Evolutionary conservation across 352 stramenopile species (phyloP), one percentile per base, ranked within the genome.

Genomic region (Globisporangium rhizosaccharum): DNA sequence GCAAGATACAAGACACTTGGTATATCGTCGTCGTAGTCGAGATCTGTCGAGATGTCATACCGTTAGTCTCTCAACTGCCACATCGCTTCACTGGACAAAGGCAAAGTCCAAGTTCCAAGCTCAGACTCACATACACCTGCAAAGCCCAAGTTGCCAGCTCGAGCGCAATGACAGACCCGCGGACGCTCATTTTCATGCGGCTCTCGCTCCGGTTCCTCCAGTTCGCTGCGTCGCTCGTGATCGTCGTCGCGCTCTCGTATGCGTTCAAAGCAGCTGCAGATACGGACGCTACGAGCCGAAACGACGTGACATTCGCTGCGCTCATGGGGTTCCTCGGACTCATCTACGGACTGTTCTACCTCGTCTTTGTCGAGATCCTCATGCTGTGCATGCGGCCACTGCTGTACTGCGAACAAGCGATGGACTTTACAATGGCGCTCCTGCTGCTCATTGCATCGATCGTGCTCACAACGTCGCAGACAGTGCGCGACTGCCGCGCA

Each of bases 131-230:
- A 18, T 23, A 23, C 26, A 5, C 25, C 48, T 18, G 25, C 48
- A n/a, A 41, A 14, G n/a, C 48, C 15, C 48, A 41, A 15, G 17
- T 15, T 41, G 2, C 26, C 28, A 33, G 26, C 23, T 15, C 0
- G 20, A 18, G 53, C 26, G 47, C 18, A 37, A 62, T 56, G 45
- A 33, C 47, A 18, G 18, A 55, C 44, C 23, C 57, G 23, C 46
- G 46, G 14, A 68, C 61, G 18, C 57, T 65, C 41, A 57, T 80
- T 6, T 73, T 59, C 39, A 44, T 33, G 50, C 36, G 58, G 25
- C 50, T 59, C n/a, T 17, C 30, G 58, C 58, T 63, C 17, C 58
- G 58, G 39, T 63, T 63, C 51, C 51, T 63, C 26, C 58, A 63
- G 33, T 63, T 63, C 18, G 51, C 42, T 12, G 28, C 58, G 25